Percentiles rank a stretch among this genome's conserved stretches.
Evolutionary conservation across 208 protist genomes (phyloP).

Genomic region (Trypanosoma scelopori): DNA sequence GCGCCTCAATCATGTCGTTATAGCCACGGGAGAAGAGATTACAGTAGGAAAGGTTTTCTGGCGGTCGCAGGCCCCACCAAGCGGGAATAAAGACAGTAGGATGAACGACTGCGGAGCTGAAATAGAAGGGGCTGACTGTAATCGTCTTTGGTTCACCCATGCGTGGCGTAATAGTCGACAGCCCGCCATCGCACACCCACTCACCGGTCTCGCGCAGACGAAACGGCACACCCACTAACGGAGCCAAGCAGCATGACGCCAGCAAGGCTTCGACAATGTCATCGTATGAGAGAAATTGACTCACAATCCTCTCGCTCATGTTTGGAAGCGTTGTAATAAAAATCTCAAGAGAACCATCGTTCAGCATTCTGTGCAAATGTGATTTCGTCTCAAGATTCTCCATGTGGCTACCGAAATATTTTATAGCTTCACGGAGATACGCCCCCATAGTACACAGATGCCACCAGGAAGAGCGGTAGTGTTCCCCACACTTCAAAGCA

Average conservation of each 20-base stretch:
- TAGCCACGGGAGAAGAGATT: slow-evolving; percentile 82
- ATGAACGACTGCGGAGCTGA: slow-evolving; percentile 60
- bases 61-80: slow-evolving; percentile 74
- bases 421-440: slow-evolving; percentile 45
- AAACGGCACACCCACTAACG: slow-evolving; percentile 73
- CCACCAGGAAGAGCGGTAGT: slow-evolving; percentile 50
- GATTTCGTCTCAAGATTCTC: slow-evolving; percentile 39
- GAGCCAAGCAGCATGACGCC: slow-evolving; percentile 72
- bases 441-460: slow-evolving; percentile 42
- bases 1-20: slow-evolving; percentile 77
- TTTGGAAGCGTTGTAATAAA: slow-evolving; percentile 63
- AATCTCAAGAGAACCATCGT: slow-evolving; percentile 65
- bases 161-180: slow-evolving; percentile 67
- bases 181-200: slow-evolving; percentile 72
- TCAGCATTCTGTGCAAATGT: slow-evolving; percentile 25
- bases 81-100: slow-evolving; percentile 67
- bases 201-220: slow-evolving; percentile 54
- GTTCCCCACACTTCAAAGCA: slow-evolving; percentile 29
- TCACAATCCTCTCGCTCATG: slow-evolving; percentile 41
- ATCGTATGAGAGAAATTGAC: slow-evolving; percentile 42
- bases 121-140: slow-evolving; percentile 83
- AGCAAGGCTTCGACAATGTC: slow-evolving; percentile 54
- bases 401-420: slow-evolving; percentile 45
- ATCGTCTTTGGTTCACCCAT: slow-evolving; percentile 57
- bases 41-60: slow-evolving; percentile 38